Percentiles rank a stretch among this genome's conserved stretches.
These are phyloP conservation scores for Camelina laxa DNA, from an alignment of 345 rosid genomes.

Conservation along the genomic window DNA sequence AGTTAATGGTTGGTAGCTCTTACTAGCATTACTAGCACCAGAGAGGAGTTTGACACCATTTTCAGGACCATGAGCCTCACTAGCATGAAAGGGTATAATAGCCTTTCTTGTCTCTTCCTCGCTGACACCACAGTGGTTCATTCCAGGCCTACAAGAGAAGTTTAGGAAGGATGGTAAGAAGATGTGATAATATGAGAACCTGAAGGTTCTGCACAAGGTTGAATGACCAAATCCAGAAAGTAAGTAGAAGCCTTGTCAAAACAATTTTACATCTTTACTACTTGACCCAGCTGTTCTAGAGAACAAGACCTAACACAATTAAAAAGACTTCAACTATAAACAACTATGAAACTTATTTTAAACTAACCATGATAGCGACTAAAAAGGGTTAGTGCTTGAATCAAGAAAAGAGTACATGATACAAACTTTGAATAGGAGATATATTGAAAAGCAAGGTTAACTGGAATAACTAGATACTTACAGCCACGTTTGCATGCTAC, in stretches of 20 bases:
- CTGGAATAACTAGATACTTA: slow-evolving; percentile 52
- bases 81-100: slow-evolving; percentile 6
- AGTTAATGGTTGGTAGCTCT: slow-evolving; percentile 28
- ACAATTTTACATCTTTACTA: slow-evolving; percentile 19
- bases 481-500: slow-evolving; percentile 85
- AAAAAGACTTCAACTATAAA: slow-evolving; percentile 15
- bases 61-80: slow-evolving; percentile 26
- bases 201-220: slow-evolving; percentile 13
- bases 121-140: slow-evolving; percentile 44
- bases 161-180: slow-evolving; percentile 31
- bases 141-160: slow-evolving; percentile 45
- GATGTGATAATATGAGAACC: background rate
- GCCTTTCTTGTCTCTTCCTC: slow-evolving; percentile 38
- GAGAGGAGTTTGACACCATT: slow-evolving; percentile 35
- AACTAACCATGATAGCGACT: slow-evolving; percentile 19
- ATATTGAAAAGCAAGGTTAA: background rate
- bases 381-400: slow-evolving; percentile 13
- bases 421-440: slow-evolving; percentile 1
- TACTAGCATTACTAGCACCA: slow-evolving; percentile 30
- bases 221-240: slow-evolving; percentile 15
- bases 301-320: slow-evolving; percentile 17
- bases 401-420: slow-evolving; percentile 11
- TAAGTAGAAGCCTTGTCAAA: slow-evolving; percentile 14
- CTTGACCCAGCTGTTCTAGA: slow-evolving; percentile 11
- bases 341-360: slow-evolving; percentile 21